Base-by-base conservation (phyloP, 169 alveolate species). In the Theileria sp. region DNA sequence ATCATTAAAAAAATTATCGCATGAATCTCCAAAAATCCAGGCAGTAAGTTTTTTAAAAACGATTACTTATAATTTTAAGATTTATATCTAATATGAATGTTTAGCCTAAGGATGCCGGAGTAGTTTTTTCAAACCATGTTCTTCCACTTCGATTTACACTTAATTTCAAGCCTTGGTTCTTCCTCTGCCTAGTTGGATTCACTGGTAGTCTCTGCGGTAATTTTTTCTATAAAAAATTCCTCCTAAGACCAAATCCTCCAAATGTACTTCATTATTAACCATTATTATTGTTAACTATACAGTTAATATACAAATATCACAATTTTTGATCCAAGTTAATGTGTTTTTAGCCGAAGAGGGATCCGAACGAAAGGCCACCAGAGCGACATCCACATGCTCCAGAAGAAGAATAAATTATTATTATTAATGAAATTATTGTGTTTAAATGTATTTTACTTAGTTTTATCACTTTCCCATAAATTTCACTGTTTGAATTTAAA, bases 121-220 rank as follows among this genome's bases (percentile, higher is more conserved):
- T 90, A 21, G 94, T 90, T 7, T 90, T 90, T 67, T 87, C 86
- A 77, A 89, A 91, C 65, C 76, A 80, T 36, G 75, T 79, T 38
- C 71, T 86, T 38, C 92, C 83, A 60, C 77, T 90, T 21, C 82
- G 92, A 54, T 90, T 76, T 51, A 81, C 92, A 54, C 78, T 90
- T 26, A 80, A 77, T 51, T 86, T 90, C 64, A 81, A 89, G 70
- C 89, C 90, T 56, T 90, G 92, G 87, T 56, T 90, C 15, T 87
- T 86, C 56, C 62, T 90, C 28, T 84, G 89, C 26, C 71, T 90
- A 58, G 81, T 83, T 38, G 94, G 94, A 38, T 90, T 90, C 69
- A 80, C 92, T 73, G 94, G 94, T 26, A 92, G 92, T 44, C 77
- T 90, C 77, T 87, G 91, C 69, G 94, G 94, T 34, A 90, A 87